A percentile compares a stretch with the other conserved stretches of the same genome.
Conservation (phyloP, 345 rosid species). For the Adansonia digitata region DNA sequence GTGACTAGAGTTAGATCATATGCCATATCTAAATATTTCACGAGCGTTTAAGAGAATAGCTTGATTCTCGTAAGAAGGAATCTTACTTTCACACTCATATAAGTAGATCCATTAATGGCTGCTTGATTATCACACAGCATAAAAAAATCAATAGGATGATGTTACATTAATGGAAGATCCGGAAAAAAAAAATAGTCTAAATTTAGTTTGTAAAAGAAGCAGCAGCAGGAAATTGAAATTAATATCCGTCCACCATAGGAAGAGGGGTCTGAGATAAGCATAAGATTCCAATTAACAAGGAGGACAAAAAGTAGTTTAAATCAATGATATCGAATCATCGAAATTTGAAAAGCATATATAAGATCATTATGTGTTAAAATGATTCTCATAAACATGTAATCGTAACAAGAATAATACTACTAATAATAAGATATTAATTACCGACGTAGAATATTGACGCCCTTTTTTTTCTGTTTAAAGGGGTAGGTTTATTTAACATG, state of each 20-base stretch:
- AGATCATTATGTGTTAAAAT: background rate
- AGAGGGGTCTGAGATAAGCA: conserved; percentile 4
- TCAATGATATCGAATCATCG: background rate
- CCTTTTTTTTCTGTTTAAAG: background rate
- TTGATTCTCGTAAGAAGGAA: too few species aligned
- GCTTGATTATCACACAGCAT: too few species aligned
- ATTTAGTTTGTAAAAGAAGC: background rate
- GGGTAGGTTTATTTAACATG: background rate
- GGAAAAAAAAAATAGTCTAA: too few species aligned
- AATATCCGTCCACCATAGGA: too few species aligned
- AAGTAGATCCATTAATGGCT: too few species aligned
- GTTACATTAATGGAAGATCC: too few species aligned
- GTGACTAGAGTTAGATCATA: too few species aligned
- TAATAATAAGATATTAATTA: background rate
- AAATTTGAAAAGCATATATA: background rate
- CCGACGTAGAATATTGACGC: background rate
- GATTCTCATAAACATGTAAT: background rate
- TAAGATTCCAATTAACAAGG: conserved; percentile 14
- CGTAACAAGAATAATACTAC: background rate
- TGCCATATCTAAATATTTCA: too few species aligned
- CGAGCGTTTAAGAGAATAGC: too few species aligned
- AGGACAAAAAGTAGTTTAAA: background rate
- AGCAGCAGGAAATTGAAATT: background rate
- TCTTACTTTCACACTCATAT: too few species aligned
- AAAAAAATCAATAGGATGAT: too few species aligned